Evolutionary conservation across 2,329 filamentous ascomycete genomes (phyloP).

Genomic region (Microsporum ferrugineum): DNA sequence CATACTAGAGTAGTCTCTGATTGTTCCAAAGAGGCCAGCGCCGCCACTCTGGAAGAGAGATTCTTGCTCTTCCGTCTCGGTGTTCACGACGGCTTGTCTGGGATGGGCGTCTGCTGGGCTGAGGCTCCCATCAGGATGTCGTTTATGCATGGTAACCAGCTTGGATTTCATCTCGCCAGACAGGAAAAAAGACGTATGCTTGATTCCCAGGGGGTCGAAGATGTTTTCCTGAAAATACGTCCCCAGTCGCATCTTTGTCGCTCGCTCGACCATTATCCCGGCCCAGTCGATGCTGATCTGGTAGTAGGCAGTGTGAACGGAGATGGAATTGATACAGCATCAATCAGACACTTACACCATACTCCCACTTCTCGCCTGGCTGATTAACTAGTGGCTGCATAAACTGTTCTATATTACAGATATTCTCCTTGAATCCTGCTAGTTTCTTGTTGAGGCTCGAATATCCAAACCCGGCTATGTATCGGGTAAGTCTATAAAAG

Average conservation of each 20-base stretch:
- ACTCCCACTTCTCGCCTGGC: constrained; percentile 51
- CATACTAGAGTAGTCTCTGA: not conserved
- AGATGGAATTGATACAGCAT: not conserved
- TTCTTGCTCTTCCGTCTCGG: not conserved
- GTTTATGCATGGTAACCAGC: not conserved
- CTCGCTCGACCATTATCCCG: not conserved
- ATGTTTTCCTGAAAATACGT: not conserved
- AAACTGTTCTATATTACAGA: constrained; percentile 50
- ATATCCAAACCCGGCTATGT: not conserved
- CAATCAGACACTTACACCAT: constrained; percentile 37
- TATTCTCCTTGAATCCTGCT: not conserved
- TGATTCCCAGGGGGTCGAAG: not conserved
- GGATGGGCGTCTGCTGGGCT: not conserved
- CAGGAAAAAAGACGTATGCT: not conserved
- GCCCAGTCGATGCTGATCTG: not conserved
- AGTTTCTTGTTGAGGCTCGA: not conserved
- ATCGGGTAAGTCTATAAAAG: not conserved
- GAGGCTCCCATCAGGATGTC: not conserved
- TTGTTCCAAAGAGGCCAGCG: not conserved
- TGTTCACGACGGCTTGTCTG: not conserved
- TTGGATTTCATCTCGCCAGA: not conserved
- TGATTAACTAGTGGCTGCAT: constrained; percentile 48
- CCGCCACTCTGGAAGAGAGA: not conserved
- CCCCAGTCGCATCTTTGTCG: not conserved
- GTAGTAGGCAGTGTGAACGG: not conserved